Evolutionary conservation across 2,329 filamentous ascomycete genomes (phyloP), one percentile per base, ranked within the genome.

Genomic region (Herpotrichia juniperi): DNA sequence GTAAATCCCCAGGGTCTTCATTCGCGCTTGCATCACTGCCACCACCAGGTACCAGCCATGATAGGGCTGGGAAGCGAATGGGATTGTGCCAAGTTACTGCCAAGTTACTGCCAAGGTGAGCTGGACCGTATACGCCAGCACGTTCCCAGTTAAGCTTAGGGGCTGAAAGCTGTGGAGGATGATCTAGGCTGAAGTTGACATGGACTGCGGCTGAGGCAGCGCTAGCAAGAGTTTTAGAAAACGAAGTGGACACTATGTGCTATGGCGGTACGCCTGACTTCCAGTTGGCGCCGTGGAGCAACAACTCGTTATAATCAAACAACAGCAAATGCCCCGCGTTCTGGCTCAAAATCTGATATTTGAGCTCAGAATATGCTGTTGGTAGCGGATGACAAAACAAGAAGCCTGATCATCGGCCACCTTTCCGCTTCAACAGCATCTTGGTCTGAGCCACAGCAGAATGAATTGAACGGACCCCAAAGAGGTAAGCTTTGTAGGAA

Each of bases 21-120:
- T 57, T 53, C 34, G 54, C 43, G 32, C 30, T 10, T 43, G 32
- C 25, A 39, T 26, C 46, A 53, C 51, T 53, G 57, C 54, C 51
- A 55, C 54, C 51, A 50, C 53, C 37, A 46, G 22, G 48, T n/a
- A 45, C 35, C 16, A 39, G 26, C 28, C 42, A 44, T 32, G 12
- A 53, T 45, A 50, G 45, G 50, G 46, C 48, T 46, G 39, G 47
- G 10, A 35, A 28, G 26, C 25, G 19, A 42, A n/a, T 34, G 37
- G 50, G 30, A 34, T 19, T 11, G n/a, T 37, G 26, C 14, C 48
- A 46, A 40, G 11, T 44, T 17, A 30, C 5, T 21, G 21, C 39
- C 39, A 42, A 42, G 39, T 25, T 8, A n/a, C 21, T 25, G 51
- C 52, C 52, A 56, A 56, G 52, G 25, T 17, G 30, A 58, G 56